A percentile compares a stretch with the other conserved stretches of the same genome.
phyloP scores from a whole-genome alignment of 352 stramenopile genomes.

The Globisporangium solare region DNA sequence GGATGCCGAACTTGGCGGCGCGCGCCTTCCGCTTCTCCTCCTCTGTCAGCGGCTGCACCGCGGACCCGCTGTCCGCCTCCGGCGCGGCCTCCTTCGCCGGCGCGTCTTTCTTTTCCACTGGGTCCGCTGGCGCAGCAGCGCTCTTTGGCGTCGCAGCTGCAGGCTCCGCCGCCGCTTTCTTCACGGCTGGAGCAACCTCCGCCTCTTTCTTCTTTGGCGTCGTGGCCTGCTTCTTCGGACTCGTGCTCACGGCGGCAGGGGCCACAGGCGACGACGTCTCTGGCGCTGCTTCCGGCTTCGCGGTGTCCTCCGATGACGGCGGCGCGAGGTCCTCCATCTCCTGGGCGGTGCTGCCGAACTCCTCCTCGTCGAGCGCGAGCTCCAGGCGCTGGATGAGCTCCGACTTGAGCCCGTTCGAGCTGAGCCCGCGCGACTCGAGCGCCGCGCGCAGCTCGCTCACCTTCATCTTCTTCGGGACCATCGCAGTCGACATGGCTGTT shows the following conservation, averaged over 20 bases:
- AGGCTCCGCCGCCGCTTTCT: conserved; percentile 15
- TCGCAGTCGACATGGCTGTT: conserved; percentile 42
- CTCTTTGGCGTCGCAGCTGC: conserved; percentile 7
- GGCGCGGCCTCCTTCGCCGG: not conserved
- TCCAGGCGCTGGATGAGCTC: conserved; percentile 88
- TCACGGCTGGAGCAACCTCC: conserved; percentile 14
- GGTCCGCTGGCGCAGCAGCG: conserved; percentile 2
- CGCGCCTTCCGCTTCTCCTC: conserved; percentile 75
- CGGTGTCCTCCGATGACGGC: conserved; percentile 20
- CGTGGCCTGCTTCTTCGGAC: conserved; percentile 24
- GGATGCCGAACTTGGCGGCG: conserved; percentile 78
- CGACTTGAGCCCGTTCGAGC: conserved; percentile 84
- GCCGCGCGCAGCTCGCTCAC: conserved; percentile 84
- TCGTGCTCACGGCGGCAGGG: conserved; percentile 2
- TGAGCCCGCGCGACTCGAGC: conserved; percentile 74
- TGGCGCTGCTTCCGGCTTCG: not conserved
- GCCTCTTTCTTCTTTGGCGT: conserved; percentile 21
- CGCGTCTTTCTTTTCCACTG: conserved; percentile 7
- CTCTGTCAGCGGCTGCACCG: conserved; percentile 42
- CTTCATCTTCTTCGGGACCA: conserved; percentile 91
- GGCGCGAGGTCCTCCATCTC: conserved; percentile 60
- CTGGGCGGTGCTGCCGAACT: conserved; percentile 78
- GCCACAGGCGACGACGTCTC: not conserved
- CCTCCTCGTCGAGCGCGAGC: conserved; percentile 82
- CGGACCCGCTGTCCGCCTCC: conserved; percentile 10